Percentiles rank a stretch among this genome's conserved stretches.
These are phyloP conservation scores for Eurotiales sp. DNA, from an alignment of 2,329 filamentous ascomycete species.

Conservation along the genomic window DNA sequence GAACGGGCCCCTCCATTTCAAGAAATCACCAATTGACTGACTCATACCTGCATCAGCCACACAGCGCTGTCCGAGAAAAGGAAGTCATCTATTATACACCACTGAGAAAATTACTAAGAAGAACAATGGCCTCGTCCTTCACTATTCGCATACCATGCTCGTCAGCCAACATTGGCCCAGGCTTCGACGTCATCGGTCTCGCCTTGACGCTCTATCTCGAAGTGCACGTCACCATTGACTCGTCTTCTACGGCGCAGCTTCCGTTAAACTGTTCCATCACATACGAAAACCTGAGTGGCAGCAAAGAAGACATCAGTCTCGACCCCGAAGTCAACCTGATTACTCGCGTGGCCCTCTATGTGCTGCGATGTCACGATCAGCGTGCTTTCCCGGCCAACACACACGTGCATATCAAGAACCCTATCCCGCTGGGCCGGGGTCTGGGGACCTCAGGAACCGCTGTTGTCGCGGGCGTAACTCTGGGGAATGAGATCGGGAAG, in stretches of 20 bases:
- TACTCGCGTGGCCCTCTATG: constrained; percentile 89
- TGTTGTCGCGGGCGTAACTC: constrained; percentile 89
- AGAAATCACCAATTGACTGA: too few species aligned
- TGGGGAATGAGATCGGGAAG: constrained; percentile 83
- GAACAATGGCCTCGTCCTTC: constrained; percentile 47
- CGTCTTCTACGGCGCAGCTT: constrained; percentile 39
- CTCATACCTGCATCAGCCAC: too few species aligned
- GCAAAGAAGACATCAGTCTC: constrained; percentile 69
- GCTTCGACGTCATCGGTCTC: constrained; percentile 94
- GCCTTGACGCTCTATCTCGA: constrained; percentile 93
- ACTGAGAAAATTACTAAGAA: too few species aligned
- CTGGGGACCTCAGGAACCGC: constrained; percentile 94
- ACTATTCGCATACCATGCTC: constrained; percentile 83
- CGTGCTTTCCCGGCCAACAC: constrained; percentile 80
- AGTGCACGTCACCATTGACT: constrained; percentile 73
- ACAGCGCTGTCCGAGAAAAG: too few species aligned
- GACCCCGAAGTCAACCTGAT: constrained; percentile 86
- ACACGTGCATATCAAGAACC: constrained; percentile 91
- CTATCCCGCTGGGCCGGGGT: constrained; percentile 86
- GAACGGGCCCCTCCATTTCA: too few species aligned
- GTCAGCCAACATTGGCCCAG: constrained; percentile 94
- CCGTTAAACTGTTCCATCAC: constrained; percentile 72
- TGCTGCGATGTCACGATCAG: constrained; percentile 86
- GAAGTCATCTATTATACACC: too few species aligned
- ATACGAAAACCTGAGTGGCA: constrained; percentile 79